Conservation (phyloP, 768 basidiomycete genomes). For the Steccherinum ochraceum region DNA sequence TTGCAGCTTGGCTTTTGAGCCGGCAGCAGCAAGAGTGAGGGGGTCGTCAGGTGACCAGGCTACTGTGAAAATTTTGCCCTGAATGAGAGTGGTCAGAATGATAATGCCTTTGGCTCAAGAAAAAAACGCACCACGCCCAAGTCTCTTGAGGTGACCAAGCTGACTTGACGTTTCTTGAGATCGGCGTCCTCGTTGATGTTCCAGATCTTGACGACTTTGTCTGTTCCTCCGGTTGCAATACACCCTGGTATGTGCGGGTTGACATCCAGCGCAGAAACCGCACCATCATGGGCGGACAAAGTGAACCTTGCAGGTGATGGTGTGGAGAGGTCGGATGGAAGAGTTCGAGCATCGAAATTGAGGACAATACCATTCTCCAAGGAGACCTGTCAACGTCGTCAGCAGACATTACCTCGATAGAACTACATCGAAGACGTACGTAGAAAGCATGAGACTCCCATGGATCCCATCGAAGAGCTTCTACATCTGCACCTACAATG, state of each 20-base stretch:
- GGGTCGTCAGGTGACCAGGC: conserved; percentile 93
- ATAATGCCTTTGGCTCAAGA: background rate
- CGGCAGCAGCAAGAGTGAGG: conserved; percentile 85
- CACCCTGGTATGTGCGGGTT: conserved; percentile 88
- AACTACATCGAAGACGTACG: conserved; percentile 40
- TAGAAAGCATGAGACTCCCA: conserved; percentile 88
- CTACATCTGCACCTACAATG: conserved; percentile 85
- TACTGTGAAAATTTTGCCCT: conserved; percentile 96
- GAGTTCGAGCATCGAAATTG: conserved; percentile 83
- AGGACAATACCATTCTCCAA: conserved; percentile 92
- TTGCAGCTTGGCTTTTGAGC: conserved; percentile 90
- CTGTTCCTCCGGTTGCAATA: conserved; percentile 89
- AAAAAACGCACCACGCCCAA: conserved; percentile 71
- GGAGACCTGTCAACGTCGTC: conserved; percentile 54
- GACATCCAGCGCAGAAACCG: conserved; percentile 83
- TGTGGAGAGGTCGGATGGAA: conserved; percentile 60
- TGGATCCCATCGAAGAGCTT: conserved; percentile 93
- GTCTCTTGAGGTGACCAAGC: conserved; percentile 81
- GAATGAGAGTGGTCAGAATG: conserved; percentile 7
- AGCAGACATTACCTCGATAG: background rate
- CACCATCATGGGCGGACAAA: conserved; percentile 88
- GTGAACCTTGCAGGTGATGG: conserved; percentile 79
- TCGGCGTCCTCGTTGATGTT: conserved; percentile 67
- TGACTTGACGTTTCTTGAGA: conserved; percentile 66
- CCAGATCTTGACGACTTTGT: conserved; percentile 96